phyloP scores from a whole-genome alignment of 1,284 basidiomycete species.

The Rhodotorula sp. region DNA sequence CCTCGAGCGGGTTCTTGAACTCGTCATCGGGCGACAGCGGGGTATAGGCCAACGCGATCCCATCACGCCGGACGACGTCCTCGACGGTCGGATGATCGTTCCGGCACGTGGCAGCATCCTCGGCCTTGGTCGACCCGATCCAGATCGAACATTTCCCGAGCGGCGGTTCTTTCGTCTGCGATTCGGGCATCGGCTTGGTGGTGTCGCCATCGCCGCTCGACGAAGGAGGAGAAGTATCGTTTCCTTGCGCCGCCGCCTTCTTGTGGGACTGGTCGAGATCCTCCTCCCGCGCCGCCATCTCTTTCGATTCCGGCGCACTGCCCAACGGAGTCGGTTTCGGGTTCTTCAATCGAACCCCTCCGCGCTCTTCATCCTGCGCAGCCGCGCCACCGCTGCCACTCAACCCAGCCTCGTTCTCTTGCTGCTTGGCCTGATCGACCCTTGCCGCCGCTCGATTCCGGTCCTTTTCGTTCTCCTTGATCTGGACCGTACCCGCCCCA shows the following conservation, averaged over 20 bases:
- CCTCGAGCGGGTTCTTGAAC: slow-evolving; percentile 50
- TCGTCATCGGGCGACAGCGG: slow-evolving; percentile 47
- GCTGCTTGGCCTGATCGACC: slow-evolving; percentile 45
- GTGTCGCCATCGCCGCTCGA: not conserved
- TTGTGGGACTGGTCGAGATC: slow-evolving; percentile 18
- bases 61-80: slow-evolving; percentile 50
- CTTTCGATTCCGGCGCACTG: slow-evolving; percentile 21
- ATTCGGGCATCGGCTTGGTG: slow-evolving; percentile 1
- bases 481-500: slow-evolving; percentile 17
- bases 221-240: not conserved
- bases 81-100: slow-evolving; percentile 52
- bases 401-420: slow-evolving; percentile 13
- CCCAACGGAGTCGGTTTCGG: slow-evolving; percentile 30
- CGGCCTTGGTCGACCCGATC: slow-evolving; percentile 50
- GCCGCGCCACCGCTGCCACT: too few species aligned
- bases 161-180: not conserved
- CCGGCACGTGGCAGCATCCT: slow-evolving; percentile 46
- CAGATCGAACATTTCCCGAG: slow-evolving; percentile 46
- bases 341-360: slow-evolving; percentile 20
- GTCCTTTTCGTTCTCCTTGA: slow-evolving; percentile 3
- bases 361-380: not conserved
- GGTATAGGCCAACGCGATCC: slow-evolving; percentile 52
- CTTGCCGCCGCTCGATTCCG: slow-evolving; percentile 17
- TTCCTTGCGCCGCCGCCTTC: slow-evolving; percentile 6
- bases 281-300: not conserved